Conservation (phyloP, 257 asterid species). For the Prunella vulgaris region DNA sequence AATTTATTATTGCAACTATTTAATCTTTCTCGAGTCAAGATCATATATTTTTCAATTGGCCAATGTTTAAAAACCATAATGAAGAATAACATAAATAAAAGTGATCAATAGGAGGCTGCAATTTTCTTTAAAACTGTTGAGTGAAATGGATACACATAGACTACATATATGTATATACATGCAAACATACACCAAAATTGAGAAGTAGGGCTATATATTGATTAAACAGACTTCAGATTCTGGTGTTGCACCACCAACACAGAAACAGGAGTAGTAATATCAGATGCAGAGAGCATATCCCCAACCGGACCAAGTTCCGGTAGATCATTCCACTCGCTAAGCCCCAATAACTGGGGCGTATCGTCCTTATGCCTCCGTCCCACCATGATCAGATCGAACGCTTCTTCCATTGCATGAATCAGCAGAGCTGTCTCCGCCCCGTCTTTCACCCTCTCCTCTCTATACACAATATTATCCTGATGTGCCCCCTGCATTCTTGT, state of each 20-base stretch:
- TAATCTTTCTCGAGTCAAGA: too few relatives aligned
- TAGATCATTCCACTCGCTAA: slow-evolving; percentile 76
- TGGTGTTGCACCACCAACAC: slow-evolving; percentile 82
- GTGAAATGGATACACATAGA: background rate
- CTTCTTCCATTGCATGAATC: slow-evolving; percentile 63
- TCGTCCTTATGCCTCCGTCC: slow-evolving; percentile 77
- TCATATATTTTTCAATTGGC: too few relatives aligned
- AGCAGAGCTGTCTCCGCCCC: slow-evolving; percentile 85
- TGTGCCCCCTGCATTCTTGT: slow-evolving; percentile 49
- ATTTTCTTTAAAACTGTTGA: background rate
- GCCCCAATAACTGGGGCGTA: slow-evolving; percentile 58
- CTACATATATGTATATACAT: background rate
- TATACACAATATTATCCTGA: slow-evolving; percentile 61
- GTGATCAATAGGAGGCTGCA: background rate
- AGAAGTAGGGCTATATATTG: background rate
- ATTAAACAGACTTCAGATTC: slow-evolving; percentile 29
- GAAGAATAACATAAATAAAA: too few relatives aligned
- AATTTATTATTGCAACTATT: background rate
- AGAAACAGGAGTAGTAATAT: slow-evolving; percentile 53
- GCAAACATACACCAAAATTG: background rate
- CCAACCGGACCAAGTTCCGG: slow-evolving; percentile 85
- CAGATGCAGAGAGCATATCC: slow-evolving; percentile 77
- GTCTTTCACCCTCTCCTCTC: slow-evolving; percentile 77
- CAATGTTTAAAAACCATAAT: too few relatives aligned
- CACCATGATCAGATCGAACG: slow-evolving; percentile 68